Evolutionary conservation across 1,284 basidiomycete species (phyloP).

Genomic region (Sanghuangporus baumii): DNA sequence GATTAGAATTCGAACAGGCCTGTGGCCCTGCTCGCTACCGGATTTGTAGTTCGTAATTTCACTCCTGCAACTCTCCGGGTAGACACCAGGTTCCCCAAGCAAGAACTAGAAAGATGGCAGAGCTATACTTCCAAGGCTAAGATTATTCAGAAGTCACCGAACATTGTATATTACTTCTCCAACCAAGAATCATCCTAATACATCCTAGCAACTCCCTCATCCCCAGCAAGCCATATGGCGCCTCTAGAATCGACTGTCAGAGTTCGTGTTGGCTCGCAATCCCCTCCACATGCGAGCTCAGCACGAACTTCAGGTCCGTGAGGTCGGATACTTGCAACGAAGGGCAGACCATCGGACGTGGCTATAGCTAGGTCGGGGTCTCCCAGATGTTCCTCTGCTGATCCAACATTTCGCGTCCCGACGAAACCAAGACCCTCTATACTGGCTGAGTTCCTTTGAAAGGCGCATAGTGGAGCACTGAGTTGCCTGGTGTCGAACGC

Average conservation of each 20-base stretch:
- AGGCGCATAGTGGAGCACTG: constrained; percentile 34
- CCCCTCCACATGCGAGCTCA: constrained; percentile 41
- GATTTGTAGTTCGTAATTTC: too few species aligned
- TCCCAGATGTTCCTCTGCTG: background rate
- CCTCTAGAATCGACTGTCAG: constrained; percentile 28
- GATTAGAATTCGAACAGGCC: too few species aligned
- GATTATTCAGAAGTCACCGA: too few species aligned
- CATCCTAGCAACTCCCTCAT: constrained; percentile 29
- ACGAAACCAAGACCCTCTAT: constrained; percentile 23
- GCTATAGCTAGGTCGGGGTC: constrained; percentile 42
- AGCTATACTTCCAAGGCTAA: too few species aligned
- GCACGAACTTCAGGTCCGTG: constrained; percentile 33
- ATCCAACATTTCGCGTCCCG: background rate
- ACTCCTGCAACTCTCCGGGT: too few species aligned
- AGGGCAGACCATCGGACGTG: constrained; percentile 54
- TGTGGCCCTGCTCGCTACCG: too few species aligned
- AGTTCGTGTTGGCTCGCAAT: constrained; percentile 44
- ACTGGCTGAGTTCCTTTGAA: constrained; percentile 49
- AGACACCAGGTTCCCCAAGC: too few species aligned
- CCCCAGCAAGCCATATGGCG: constrained; percentile 54
- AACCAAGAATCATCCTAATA: constrained; percentile 13
- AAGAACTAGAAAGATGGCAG: too few species aligned
- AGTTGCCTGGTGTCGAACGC: constrained; percentile 51
- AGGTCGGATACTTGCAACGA: constrained; percentile 37
- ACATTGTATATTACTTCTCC: too few species aligned